Base-by-base conservation (phyloP, 148 eudicot species). In the Arctostaphylos glauca region DNA sequence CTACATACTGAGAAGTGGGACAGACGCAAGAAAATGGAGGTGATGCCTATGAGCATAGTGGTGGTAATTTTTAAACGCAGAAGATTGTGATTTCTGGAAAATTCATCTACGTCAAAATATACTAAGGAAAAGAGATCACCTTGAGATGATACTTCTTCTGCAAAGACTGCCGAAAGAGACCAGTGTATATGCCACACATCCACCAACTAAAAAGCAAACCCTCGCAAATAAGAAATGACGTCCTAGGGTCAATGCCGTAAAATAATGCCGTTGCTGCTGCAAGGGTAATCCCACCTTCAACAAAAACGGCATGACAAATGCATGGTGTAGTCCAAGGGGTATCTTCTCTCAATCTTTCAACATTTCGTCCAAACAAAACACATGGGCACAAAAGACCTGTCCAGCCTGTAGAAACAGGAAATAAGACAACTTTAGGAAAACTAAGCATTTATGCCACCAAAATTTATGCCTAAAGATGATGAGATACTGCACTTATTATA, bases 121-220 rank as follows among this genome's bases (percentile, higher is more conserved):
- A 56, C 16, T 15, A 14, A 70, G 5, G 8, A 46, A 53, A 19
- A 60, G 77, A 59, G 78, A 50, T 87, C 62, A 95, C 98, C 98
- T 94, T 86, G 87, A 95, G 98, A 93, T 95, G 98, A 88, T 95
- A 95, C 76, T 92, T 87, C 70, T 87, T 91, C 88, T 95, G 98
- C 83, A 95, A 83, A 15, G 88, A 83, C 74, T 92, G 98, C 77
- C 98, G 86, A 70, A 87, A 88, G 76, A 91, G 90, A 81, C 98
- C 96, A 38, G 96, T 94, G 81, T 92, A 95, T 81, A 92, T 89
- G 56, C 96, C 98, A 75, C 98, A 94, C 94, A 94, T 91, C 98
- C 98, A 94, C 98, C 98, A 95, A 52, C 95, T 81, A 83, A 94
- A 94, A 49, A 94, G 82, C 41, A 95, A 84, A 76, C 96, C 98